Evolutionary conservation across 768 basidiomycete species (phyloP), one percentile per base, ranked within the genome.

Genomic region (Arthromyces matolae): DNA sequence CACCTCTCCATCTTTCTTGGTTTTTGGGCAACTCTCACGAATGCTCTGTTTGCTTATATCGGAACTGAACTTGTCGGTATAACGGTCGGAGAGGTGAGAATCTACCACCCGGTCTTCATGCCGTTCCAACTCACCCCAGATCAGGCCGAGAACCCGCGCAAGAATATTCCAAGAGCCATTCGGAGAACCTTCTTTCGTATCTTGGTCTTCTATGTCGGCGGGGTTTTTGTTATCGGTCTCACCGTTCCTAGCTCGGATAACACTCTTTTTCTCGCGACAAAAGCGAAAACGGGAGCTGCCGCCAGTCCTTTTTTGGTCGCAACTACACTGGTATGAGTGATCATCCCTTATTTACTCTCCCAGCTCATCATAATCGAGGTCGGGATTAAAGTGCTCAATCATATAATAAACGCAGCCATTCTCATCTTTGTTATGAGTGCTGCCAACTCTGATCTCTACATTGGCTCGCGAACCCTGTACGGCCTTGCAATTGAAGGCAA

Each of bases 31-130:
- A 81, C 83, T 3, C 64, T 88, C 36, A 83, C 79, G 38, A 89
- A 83, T 52, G 86, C 83, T 20, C 70, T 85, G 3, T 89, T 89
- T 65, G 82, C 85, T 12, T 83, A 78, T 61, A 79, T 83, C 49
- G 84, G 86, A 24, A 91, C 86, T 16, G 87, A 91, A 63, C 71
- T 88, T 14, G 81, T 91, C 49, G 86, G 86, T 59, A 80, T 87
- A 49, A 75, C 75, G 29, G 75, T 76, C n/a, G 75, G 75, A 56
- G 75, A 76, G 58, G 69, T 71, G 47, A 38, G 42, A 13, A 22
- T 47, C 14, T 29, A 3, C 49, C 33, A 42, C 41, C 19, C 13
- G 5, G 27, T 43, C 22, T 29, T 36, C 22, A 38, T 36, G n/a
- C 18, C 19, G 18, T 14, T 7, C 6, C 38, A 45, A 22, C 52